phyloP scores from a whole-genome alignment of 148 eudicot genomes.

The Cornus suecica region DNA sequence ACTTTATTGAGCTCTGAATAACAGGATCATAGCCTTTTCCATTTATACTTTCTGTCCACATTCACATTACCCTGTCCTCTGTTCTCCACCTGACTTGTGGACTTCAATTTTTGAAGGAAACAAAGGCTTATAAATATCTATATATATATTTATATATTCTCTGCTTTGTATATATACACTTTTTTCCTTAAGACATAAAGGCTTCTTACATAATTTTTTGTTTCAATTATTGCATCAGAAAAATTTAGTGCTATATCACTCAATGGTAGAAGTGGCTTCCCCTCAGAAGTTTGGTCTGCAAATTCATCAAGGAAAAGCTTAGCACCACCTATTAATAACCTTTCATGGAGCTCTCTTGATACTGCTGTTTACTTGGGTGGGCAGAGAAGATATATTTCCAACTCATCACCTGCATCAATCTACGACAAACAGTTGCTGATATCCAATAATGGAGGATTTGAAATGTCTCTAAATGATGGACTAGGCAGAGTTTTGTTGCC shows the following conservation, averaged over 20 bases:
- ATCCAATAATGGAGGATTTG: conserved; percentile 1
- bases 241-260: background rate
- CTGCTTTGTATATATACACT: too few relatives aligned
- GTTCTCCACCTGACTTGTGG: too few relatives aligned
- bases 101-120: too few relatives aligned
- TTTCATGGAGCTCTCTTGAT: background rate
- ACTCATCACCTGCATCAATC: conserved; percentile 15
- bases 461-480: background rate
- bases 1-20: too few relatives aligned
- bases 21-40: too few relatives aligned
- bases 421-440: conserved; percentile 17
- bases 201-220: too few relatives aligned
- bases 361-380: background rate
- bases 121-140: too few relatives aligned
- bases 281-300: background rate
- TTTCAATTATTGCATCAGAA: background rate
- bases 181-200: too few relatives aligned
- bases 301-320: background rate
- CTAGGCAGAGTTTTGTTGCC: too few relatives aligned
- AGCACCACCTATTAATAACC: background rate
- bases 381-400: background rate
- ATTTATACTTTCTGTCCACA: too few relatives aligned
- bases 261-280: background rate
- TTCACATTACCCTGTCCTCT: too few relatives aligned
- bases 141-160: too few relatives aligned